Evolutionary conservation across 441 rosid species (phyloP).

Genomic region (Erysimum cheiri): DNA sequence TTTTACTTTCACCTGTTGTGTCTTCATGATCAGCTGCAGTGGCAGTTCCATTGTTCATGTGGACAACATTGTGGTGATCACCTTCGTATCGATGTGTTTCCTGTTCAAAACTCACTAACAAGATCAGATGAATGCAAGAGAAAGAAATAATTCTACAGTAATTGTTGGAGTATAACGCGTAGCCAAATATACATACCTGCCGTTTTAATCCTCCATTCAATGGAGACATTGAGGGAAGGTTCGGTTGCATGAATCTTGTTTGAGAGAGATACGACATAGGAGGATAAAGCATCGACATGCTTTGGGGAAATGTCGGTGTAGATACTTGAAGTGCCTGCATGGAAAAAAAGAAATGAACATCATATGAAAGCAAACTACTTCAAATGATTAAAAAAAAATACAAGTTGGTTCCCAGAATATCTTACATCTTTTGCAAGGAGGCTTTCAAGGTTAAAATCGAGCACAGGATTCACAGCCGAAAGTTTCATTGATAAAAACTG

Average conservation of each 20-base stretch:
- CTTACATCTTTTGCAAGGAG: slow-evolving; percentile 76
- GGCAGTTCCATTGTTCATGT: slow-evolving; percentile 61
- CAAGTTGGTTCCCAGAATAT: neutral
- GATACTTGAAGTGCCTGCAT: slow-evolving; percentile 64
- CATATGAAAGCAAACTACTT: neutral
- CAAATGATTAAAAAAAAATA: neutral
- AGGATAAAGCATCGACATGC: slow-evolving; percentile 70
- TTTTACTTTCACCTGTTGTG: slow-evolving; percentile 49
- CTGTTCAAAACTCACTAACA: slow-evolving; percentile 44
- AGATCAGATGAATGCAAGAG: slow-evolving; percentile 25
- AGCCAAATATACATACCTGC: slow-evolving; percentile 55
- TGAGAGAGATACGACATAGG: slow-evolving; percentile 50
- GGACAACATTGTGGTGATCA: slow-evolving; percentile 77
- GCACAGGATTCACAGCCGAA: slow-evolving; percentile 68
- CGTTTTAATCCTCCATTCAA: slow-evolving; percentile 65
- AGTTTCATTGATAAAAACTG: slow-evolving; percentile 76
- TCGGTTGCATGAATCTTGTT: slow-evolving; percentile 58
- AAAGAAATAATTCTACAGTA: neutral
- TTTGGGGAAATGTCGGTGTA: slow-evolving; percentile 57
- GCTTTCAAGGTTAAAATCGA: slow-evolving; percentile 61
- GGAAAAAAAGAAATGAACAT: slow-evolving; percentile 1
- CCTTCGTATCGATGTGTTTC: slow-evolving; percentile 62
- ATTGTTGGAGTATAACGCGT: neutral
- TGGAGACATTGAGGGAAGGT: slow-evolving; percentile 60
- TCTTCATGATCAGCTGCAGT: slow-evolving; percentile 56